Base-by-base conservation (phyloP, 495 filamentous ascomycete genomes). In the Rusavskia elegans region DNA sequence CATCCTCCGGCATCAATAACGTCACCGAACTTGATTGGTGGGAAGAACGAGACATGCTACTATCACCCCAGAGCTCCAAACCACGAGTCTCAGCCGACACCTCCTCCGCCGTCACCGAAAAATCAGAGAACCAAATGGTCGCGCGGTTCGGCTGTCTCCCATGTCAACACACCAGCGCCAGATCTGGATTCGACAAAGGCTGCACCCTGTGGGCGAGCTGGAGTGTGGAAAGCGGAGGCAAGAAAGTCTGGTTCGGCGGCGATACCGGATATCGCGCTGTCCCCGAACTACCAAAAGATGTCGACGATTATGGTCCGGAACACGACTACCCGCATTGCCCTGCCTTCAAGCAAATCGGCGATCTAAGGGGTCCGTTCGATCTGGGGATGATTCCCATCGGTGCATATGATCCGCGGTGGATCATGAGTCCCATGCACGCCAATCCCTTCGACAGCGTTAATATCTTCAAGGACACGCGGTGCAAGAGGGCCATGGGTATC, bases 11-110 rank as follows among this genome's bases (percentile, higher is more conserved):
- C 1, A 75, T 95, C 42, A 32, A 71, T 0, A 83, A 83, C 36
- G 81, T 92, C 39, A 90, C 85, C 2, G 90, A 96, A 67, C 62
- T 95, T 62, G 92, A 98, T 61, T 98, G 92, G 92, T 96, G 92
- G 89, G 84, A 95, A 56, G 80, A 86, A 53, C 75, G 79, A 10
- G 82, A 89, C 49, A 63, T 96, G 19, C 78, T 69, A 0, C 61
- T 95, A 42, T 74, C 74, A 32, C 73, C 74, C 0, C 40, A 61
- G 0, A 57, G 64, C 38, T 52, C 45, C 45, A 52, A 55, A 42
- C 39, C 54, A 29, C 6, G 41, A 29, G 29, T 52, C 13, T 52
- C 53, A 37, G 48, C 53, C 48, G 44, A 48, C 35, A 50, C 52
- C 48, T 39, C 57, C 1, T 50, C 53, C 9, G 49, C 53, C 48